phyloP scores from a whole-genome alignment of 352 stramenopile species.

The Pythium myriotylum region DNA sequence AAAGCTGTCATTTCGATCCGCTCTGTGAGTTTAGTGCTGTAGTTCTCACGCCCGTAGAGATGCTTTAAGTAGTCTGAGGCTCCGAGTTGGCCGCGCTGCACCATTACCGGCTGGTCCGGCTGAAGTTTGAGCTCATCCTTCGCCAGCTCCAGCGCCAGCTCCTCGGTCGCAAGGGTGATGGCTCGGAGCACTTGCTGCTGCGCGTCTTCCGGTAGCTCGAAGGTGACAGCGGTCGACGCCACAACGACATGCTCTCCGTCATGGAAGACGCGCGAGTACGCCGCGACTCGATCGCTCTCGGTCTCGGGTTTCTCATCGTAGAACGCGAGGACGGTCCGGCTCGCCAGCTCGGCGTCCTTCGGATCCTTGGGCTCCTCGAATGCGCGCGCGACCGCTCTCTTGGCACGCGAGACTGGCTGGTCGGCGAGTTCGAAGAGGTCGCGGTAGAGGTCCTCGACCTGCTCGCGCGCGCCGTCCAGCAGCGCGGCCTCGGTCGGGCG shows the following conservation, averaged over 20 bases:
- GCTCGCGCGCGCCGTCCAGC: constrained; percentile 4
- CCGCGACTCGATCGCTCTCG: constrained; percentile 8
- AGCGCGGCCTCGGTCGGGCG: constrained; percentile 1
- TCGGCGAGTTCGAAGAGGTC: constrained; percentile 8
- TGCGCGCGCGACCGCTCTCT: neutral
- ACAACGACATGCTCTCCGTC: constrained; percentile 9
- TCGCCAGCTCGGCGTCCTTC: neutral
- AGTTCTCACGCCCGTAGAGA: constrained; percentile 4
- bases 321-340: constrained; percentile 13
- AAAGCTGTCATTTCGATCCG: constrained; percentile 13
- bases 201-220: neutral
- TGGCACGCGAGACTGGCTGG: neutral
- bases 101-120: neutral
- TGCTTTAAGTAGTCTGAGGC: constrained; percentile 11
- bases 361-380: constrained; percentile 6
- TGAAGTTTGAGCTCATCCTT: neutral
- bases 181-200: constrained; percentile 7
- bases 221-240: constrained; percentile 3
- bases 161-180: constrained; percentile 6
- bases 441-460: constrained; percentile 12
- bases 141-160: constrained; percentile 6
- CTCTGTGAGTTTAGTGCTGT: constrained; percentile 1
- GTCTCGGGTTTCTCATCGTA: constrained; percentile 4
- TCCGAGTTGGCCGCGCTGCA: constrained; percentile 14
- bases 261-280: constrained; percentile 10